A percentile compares a stretch with the other conserved stretches of the same genome.
Evolutionary conservation across 495 filamentous ascomycete genomes (phyloP).

Genomic region (Hypomontagnella monticulosa): DNA sequence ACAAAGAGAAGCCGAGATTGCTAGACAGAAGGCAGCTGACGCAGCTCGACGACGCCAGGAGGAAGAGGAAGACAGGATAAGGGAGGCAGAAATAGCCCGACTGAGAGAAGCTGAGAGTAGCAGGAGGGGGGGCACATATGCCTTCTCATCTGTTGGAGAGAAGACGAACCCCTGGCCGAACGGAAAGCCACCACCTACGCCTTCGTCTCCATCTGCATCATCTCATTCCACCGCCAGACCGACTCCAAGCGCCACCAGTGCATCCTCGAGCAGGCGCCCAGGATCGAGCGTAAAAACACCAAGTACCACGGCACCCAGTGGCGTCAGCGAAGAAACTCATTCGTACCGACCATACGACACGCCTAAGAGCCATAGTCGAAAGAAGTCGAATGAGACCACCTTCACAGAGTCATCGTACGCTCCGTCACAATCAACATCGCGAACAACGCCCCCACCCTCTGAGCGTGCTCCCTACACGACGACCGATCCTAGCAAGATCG

Average conservation of each 20-base stretch:
- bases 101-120: constrained; percentile 24
- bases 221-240: constrained; percentile 33
- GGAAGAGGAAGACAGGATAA: constrained; percentile 42
- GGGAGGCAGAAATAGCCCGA: constrained; percentile 44
- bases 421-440: constrained; percentile 80
- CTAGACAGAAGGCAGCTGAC: constrained; percentile 42
- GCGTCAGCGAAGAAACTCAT: constrained; percentile 73
- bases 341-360: constrained; percentile 88
- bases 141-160: constrained; percentile 64
- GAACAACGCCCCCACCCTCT: constrained; percentile 84
- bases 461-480: constrained; percentile 79
- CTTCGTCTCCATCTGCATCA: neutral
- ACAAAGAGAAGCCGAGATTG: constrained; percentile 37
- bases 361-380: constrained; percentile 64
- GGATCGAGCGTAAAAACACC: constrained; percentile 2
- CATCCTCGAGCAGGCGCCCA: neutral
- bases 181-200: constrained; percentile 50
- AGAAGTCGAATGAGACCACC: constrained; percentile 69
- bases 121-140: constrained; percentile 53
- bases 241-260: constrained; percentile 31
- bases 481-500: constrained; percentile 92
- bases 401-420: constrained; percentile 88
- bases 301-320: constrained; percentile 64
- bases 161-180: constrained; percentile 67
- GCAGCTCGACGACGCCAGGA: constrained; percentile 35